Evolutionary conservation across 257 asterid species (phyloP), one percentile per base, ranked within the genome.

Genomic region (Haberlea rhodopensis): DNA sequence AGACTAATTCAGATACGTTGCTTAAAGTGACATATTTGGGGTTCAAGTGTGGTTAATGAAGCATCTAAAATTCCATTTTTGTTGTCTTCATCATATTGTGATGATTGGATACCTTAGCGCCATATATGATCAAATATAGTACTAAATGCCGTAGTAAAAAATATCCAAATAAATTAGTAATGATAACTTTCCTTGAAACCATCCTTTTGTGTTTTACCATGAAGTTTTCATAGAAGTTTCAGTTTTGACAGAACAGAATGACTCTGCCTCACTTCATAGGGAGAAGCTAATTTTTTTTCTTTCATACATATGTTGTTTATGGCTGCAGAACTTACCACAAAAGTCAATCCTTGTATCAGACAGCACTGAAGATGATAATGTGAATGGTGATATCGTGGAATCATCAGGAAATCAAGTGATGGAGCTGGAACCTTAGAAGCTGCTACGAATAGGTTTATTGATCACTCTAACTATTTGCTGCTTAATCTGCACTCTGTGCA

Each of bases 391-490:
- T 45, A 73, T 73, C 23, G 37, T 19, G 26, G 85, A 77, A 66
- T 79, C 71, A 68, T 70, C 78, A 46, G 73, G 4, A 27, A 24
- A 40, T 68, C 85, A 78, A 76, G 58, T 61, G 56, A 60, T 54
- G n/a, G 81, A 56, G 61, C 56, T 55, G 52, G 63, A 65, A 76
- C 60, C 72, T 61, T 58, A 53, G 84, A 59, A 71, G 54, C 68
- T 48, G 66, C 68, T 45, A 29, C 70, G 53, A 29, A 55, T 21
- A 72, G 95, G 90, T 86, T 66, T 56, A 53, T 51, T 27, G 28
- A 51, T 53, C 64, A 57, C 49, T 45, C 53, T 37, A 24, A 55
- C 57, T 58, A 48, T 43, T 58, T 58, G 63, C 52, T 46, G 49
- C 59, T 58, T 72, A 9, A 18, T 53, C 43, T 19, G 23, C 43